These are phyloP conservation scores for Diospyros kaki DNA, from an alignment of 148 eudicot species.

Conservation along the genomic window DNA sequence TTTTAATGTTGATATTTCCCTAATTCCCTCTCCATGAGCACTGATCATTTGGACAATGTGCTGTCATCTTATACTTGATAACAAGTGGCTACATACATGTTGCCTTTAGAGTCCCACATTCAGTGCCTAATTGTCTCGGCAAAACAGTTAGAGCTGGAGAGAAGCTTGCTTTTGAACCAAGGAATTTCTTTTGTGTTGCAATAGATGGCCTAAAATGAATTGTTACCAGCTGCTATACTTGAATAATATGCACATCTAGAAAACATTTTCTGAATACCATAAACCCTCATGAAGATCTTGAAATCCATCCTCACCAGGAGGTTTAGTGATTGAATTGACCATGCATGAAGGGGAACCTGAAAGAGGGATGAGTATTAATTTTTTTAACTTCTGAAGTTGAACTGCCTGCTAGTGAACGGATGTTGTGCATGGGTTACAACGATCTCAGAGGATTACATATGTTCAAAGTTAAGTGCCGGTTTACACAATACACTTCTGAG, in stretches of 20 bases:
- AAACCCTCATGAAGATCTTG: neutral
- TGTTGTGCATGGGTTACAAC: neutral
- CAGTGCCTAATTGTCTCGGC: neutral
- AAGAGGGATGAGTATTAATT: neutral
- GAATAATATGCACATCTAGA: neutral
- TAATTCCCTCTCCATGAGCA: neutral
- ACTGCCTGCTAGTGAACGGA: neutral
- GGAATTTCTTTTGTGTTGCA: neutral
- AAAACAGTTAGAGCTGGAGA: neutral
- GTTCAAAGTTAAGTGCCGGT: neutral
- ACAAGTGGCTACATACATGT: neutral
- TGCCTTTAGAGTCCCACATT: neutral
- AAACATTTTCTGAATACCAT: neutral
- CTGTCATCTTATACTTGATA: neutral
- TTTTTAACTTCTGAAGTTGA: neutral
- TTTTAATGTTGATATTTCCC: neutral
- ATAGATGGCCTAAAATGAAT: neutral
- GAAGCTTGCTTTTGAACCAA: neutral
- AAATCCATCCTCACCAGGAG: neutral
- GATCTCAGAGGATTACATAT: neutral
- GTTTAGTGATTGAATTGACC: neutral
- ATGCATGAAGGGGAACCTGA: neutral
- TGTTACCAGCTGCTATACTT: neutral
- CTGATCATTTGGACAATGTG: neutral
- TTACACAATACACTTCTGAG: too few species aligned